A percentile compares a stretch with the other conserved stretches of the same genome.
Evolutionary conservation across 306 rosid species (phyloP).

Genomic region (Sechiopsis laciniata): DNA sequence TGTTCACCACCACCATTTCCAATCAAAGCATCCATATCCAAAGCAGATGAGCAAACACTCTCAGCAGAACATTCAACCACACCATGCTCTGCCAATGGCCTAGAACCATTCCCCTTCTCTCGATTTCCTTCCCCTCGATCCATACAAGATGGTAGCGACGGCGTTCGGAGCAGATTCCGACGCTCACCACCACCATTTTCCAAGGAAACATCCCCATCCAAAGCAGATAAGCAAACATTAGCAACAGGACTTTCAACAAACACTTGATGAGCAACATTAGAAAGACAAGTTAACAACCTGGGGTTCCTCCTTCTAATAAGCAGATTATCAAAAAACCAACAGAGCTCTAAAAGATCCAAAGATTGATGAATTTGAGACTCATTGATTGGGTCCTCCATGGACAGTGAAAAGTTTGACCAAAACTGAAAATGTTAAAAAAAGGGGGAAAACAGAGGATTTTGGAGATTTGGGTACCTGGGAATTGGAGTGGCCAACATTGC

Average conservation of each 20-base stretch:
- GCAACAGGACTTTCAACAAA: constrained; percentile 27
- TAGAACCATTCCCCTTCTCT: constrained; percentile 20
- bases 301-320: constrained; percentile 32
- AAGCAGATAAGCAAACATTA: not conserved
- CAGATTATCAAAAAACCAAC: constrained; percentile 73
- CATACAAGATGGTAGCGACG: constrained; percentile 46
- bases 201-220: not conserved
- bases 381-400: constrained; percentile 15
- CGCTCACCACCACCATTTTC: constrained; percentile 5
- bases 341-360: constrained; percentile 65
- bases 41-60: not conserved
- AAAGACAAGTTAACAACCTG: constrained; percentile 45
- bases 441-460: not conserved
- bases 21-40: not conserved
- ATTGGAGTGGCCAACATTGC: not conserved
- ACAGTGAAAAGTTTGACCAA: not conserved
- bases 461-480: constrained; percentile 9
- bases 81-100: constrained; percentile 29
- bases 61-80: constrained; percentile 27
- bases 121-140: constrained; percentile 33
- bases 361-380: constrained; percentile 39
- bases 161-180: constrained; percentile 36
- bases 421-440: not conserved
- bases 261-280: constrained; percentile 25
- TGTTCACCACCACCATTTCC: constrained; percentile 12